Conservation (phyloP, 768 basidiomycete species). For the Russula virescens region DNA sequence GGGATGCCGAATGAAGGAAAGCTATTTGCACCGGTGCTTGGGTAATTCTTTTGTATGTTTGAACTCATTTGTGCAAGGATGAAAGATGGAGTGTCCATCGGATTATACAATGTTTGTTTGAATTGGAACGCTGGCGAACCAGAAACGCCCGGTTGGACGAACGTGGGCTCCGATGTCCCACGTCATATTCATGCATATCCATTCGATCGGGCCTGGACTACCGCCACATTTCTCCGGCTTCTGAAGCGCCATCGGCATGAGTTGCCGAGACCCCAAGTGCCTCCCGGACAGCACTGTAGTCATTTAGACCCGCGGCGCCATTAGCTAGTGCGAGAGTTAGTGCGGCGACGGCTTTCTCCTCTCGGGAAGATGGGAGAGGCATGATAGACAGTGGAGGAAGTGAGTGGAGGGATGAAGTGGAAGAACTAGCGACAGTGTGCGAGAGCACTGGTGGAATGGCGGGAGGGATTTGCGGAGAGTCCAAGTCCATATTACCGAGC, state of each 20-base stretch:
- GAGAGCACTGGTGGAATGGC: conserved; percentile 34
- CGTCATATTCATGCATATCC: background rate
- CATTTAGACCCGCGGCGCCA: conserved; percentile 54
- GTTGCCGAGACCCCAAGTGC: conserved; percentile 31
- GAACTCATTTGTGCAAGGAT: background rate
- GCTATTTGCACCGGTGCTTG: conserved; percentile 3
- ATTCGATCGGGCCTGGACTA: background rate
- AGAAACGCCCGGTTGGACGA: background rate
- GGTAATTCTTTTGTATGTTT: conserved; percentile 3
- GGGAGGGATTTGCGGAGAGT: conserved; percentile 28
- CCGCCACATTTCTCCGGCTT: conserved; percentile 58
- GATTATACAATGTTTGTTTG: background rate
- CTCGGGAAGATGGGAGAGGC: conserved; percentile 37
- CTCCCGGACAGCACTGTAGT: conserved; percentile 46
- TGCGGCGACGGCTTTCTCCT: conserved; percentile 57
- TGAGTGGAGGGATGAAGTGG: conserved; percentile 38
- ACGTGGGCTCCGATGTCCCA: background rate
- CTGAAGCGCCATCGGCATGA: conserved; percentile 34
- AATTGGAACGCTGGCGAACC: background rate
- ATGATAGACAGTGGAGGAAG: conserved; percentile 28
- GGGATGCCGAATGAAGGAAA: background rate
- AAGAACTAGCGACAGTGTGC: conserved; percentile 34
- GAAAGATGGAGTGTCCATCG: background rate
- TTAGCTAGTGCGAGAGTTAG: conserved; percentile 56
- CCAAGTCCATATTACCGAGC: conserved; percentile 40